These are phyloP conservation scores for Chalciporus pseudorubinellus DNA, from an alignment of 768 basidiomycete species.

Conservation along the genomic window DNA sequence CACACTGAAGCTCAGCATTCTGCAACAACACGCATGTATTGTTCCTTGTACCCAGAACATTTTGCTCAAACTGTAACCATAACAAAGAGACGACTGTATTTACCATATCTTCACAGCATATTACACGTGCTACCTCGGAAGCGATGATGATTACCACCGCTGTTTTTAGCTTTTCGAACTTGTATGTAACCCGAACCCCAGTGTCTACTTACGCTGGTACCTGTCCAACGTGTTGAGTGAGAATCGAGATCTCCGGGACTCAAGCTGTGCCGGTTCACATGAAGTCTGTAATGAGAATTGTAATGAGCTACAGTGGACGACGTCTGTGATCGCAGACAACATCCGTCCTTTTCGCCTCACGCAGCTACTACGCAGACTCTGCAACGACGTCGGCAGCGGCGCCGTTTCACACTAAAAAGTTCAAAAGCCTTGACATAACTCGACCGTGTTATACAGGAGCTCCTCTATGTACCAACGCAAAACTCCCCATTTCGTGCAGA, in stretches of 20 bases:
- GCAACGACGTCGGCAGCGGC: neutral
- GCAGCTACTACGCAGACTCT: neutral
- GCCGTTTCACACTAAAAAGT: neutral
- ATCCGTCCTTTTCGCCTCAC: neutral
- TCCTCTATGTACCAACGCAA: slow-evolving; percentile 14
- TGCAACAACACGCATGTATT: neutral
- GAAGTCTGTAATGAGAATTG: neutral
- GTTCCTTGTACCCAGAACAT: neutral
- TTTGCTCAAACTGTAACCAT: neutral
- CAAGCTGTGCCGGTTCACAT: slow-evolving; percentile 17
- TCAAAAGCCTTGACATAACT: neutral
- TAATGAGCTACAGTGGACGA: neutral
- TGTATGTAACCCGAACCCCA: slow-evolving; percentile 17
- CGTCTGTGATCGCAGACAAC: neutral
- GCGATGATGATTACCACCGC: slow-evolving; percentile 15
- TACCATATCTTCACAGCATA: slow-evolving; percentile 1
- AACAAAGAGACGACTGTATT: neutral
- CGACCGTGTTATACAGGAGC: neutral
- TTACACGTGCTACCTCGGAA: slow-evolving; percentile 25
- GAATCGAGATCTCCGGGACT: slow-evolving; percentile 23
- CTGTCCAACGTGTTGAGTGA: slow-evolving; percentile 21
- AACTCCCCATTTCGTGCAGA: slow-evolving; percentile 1
- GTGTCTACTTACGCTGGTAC: neutral
- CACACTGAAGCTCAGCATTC: neutral
- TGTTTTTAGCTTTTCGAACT: slow-evolving; percentile 7